A percentile compares a stretch with the other conserved stretches of the same genome.
These are phyloP conservation scores for Spathaspora gorwiae DNA, from an alignment of 805 yeast species.

Conservation along the genomic window DNA sequence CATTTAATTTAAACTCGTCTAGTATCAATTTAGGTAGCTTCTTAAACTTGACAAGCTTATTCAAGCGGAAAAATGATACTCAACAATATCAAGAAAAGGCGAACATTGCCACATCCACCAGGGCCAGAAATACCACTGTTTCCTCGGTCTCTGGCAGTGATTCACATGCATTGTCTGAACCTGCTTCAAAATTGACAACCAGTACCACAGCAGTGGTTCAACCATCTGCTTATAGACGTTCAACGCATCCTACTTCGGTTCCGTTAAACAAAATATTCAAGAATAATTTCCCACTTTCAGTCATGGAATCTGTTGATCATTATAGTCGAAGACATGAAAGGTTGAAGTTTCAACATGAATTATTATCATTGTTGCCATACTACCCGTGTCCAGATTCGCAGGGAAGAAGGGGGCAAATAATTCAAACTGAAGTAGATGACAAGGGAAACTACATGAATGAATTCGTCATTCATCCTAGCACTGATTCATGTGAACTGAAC, in stretches of 20 bases:
- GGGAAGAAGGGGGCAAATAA: conserved; percentile 28
- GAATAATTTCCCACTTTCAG: conserved; percentile 53
- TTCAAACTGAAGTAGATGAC: conserved; percentile 24
- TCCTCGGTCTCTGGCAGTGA: not conserved
- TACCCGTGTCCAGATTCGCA: conserved; percentile 29
- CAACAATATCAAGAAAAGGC: too few relatives aligned
- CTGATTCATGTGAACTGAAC: conserved; percentile 6
- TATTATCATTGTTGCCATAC: conserved; percentile 44
- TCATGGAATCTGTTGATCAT: conserved; percentile 51
- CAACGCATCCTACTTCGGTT: conserved; percentile 66
- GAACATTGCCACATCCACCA: not conserved
- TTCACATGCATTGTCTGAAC: not conserved
- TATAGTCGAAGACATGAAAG: conserved; percentile 36
- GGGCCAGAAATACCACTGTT: not conserved
- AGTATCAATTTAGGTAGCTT: not conserved
- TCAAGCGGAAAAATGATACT: not conserved
- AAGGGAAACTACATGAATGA: conserved; percentile 33
- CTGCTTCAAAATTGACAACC: not conserved
- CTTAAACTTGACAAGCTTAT: not conserved
- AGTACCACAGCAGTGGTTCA: not conserved
- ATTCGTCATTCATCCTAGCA: conserved; percentile 33
- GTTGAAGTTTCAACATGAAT: conserved; percentile 42
- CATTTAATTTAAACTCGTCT: not conserved
- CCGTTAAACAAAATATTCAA: conserved; percentile 53
- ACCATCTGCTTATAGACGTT: conserved; percentile 35